Base-by-base conservation (phyloP, 179 eudicot species). In the Silene coronaria region DNA sequence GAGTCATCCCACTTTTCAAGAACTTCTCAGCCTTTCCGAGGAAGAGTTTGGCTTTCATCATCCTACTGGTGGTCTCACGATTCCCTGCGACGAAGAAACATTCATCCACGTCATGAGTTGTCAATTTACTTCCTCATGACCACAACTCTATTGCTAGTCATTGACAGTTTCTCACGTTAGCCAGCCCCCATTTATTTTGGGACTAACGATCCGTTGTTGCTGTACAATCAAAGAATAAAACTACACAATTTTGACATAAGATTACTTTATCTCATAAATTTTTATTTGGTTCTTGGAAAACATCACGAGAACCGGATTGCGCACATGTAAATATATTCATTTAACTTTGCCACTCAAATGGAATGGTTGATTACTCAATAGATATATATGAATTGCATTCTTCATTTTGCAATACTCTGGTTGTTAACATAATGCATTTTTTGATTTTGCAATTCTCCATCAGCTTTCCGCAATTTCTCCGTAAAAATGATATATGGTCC, bases 11-110 rank as follows among this genome's bases (percentile, higher is more conserved):
- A 78, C 77, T 26, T 85, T 85, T 32, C 82, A 70, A 45, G 79
- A 80, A 60, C 66, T 80, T 60, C 79, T 80, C 26, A 63, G 24
- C 65, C 80, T 78, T 6, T 79, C 81, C 23, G 86, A 85, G 26
- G 82, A 85, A 78, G 86, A 85, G 71, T 85, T 78, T 59, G 85
- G 87, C 67, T 85, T 75, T 24, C 38, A 36, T 75, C 85, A 82
- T 76, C 87, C 84, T 9, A 34, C 79, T 48, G 86, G 84, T 46
- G 80, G 82, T 27, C 76, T 78, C 73, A 82, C 81, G 19, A 78
- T 82, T 70, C 84, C 84, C 77, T 78, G 81, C 64, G 24, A 82
- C 10, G 81, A 75, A 71, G 79, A 82, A 53, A 78, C 80, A 45
- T 88, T 88, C 60, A 55, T 79, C 73, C 70, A 70, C 30, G 78